Percentiles rank a stretch among this genome's conserved stretches.
Evolutionary conservation across 2,329 filamentous ascomycete species (phyloP).

Genomic region (Aspergillus clavatus): DNA sequence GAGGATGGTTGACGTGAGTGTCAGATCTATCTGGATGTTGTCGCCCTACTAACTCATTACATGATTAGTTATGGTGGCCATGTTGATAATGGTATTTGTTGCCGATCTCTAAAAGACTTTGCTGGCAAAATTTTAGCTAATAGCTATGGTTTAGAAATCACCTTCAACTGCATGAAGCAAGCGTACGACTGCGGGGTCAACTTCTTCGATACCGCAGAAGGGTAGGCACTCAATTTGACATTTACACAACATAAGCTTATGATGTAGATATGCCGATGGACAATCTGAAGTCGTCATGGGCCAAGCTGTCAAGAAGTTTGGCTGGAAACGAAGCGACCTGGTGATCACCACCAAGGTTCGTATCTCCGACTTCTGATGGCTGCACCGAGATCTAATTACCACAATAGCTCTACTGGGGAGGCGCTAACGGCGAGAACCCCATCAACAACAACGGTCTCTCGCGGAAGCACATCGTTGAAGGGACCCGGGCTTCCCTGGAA

Average conservation of each 20-base stretch:
- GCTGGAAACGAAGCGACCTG: conserved; percentile 54
- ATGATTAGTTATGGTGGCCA: conserved; percentile 57
- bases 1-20: conserved; percentile 38
- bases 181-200: conserved; percentile 56
- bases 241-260: not conserved
- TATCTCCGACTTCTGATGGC: not conserved
- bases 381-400: too few species aligned
- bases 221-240: conserved; percentile 10
- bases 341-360: conserved; percentile 34
- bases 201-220: conserved; percentile 56
- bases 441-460: conserved; percentile 67
- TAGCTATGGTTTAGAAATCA: conserved; percentile 18
- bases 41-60: not conserved
- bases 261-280: conserved; percentile 44
- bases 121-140: not conserved
- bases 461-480: conserved; percentile 66
- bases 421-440: conserved; percentile 54
- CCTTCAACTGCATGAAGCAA: conserved; percentile 42
- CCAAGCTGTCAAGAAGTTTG: conserved; percentile 51
- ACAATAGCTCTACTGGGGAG: conserved; percentile 57
- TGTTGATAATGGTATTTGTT: conserved; percentile 55
- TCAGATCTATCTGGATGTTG: not conserved
- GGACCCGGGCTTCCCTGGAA: conserved; percentile 55
- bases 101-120: not conserved
- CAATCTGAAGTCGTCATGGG: conserved; percentile 54